These are phyloP conservation scores for Geotrichum klebahnii DNA, from an alignment of 1,139 yeast species.

Conservation along the genomic window DNA sequence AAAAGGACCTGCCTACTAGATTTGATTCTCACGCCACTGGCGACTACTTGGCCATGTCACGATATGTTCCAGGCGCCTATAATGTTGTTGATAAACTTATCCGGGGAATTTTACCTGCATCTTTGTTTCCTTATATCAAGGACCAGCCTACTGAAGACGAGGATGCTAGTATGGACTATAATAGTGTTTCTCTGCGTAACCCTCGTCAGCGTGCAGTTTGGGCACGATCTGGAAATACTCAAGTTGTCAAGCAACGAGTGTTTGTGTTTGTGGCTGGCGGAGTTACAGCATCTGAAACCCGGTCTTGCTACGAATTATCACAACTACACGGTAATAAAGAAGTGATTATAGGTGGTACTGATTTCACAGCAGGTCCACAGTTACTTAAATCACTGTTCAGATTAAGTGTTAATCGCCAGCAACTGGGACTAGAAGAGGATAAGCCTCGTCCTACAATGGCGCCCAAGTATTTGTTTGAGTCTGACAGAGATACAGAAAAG, in stretches of 20 bases:
- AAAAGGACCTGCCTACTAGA: constrained; percentile 22
- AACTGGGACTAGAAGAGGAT: constrained; percentile 13
- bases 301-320: constrained; percentile 67
- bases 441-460: constrained; percentile 8
- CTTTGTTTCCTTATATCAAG: constrained; percentile 67
- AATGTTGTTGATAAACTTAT: constrained; percentile 51
- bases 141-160: constrained; percentile 66
- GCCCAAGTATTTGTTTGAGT: constrained; percentile 16
- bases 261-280: constrained; percentile 90
- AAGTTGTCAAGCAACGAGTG: constrained; percentile 61
- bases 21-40: constrained; percentile 64
- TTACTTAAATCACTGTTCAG: constrained; percentile 42
- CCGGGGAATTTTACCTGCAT: constrained; percentile 50
- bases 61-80: constrained; percentile 71
- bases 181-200: constrained; percentile 54
- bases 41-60: constrained; percentile 67
- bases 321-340: constrained; percentile 49
- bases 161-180: constrained; percentile 44
- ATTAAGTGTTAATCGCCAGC: constrained; percentile 24
- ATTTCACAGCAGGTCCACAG: constrained; percentile 59
- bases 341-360: constrained; percentile 79
- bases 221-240: constrained; percentile 54
- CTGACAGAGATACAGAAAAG: constrained; percentile 9
- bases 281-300: constrained; percentile 73
- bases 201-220: constrained; percentile 77